phyloP scores from a whole-genome alignment of 768 basidiomycete species.

The Boletus fagicola region DNA sequence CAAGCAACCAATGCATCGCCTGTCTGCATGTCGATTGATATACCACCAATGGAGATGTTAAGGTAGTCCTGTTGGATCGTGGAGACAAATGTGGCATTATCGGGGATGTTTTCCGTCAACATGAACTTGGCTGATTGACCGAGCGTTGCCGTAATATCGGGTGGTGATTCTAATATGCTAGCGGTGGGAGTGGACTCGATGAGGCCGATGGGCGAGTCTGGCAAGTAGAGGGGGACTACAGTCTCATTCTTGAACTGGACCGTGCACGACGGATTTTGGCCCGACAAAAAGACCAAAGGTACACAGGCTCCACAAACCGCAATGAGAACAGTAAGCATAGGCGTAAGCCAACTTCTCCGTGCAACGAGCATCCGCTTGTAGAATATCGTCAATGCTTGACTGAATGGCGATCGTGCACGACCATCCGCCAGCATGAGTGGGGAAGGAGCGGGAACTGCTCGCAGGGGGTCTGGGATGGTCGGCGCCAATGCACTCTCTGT shows the following conservation, averaged over 20 bases:
- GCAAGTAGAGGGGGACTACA: constrained; percentile 52
- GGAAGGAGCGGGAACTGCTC: neutral
- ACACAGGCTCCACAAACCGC: constrained; percentile 64
- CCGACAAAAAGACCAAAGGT: constrained; percentile 62
- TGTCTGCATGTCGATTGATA: constrained; percentile 56
- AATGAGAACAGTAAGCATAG: constrained; percentile 50
- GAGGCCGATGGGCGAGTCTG: constrained; percentile 41
- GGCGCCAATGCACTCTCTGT: neutral
- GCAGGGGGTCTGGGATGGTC: neutral
- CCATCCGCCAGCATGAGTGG: constrained; percentile 43
- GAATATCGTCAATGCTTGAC: constrained; percentile 72
- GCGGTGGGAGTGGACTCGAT: constrained; percentile 34
- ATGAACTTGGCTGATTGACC: constrained; percentile 41
- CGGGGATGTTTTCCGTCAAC: constrained; percentile 40
- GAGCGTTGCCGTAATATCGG: constrained; percentile 46
- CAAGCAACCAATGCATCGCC: constrained; percentile 63
- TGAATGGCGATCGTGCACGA: constrained; percentile 51
- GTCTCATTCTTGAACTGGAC: constrained; percentile 37
- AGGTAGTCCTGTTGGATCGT: constrained; percentile 50
- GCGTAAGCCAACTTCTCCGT: constrained; percentile 67
- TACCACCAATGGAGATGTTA: constrained; percentile 62
- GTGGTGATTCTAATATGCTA: constrained; percentile 51
- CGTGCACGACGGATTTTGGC: constrained; percentile 51
- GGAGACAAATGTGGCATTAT: constrained; percentile 60
- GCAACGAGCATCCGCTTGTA: constrained; percentile 65